These are phyloP conservation scores for Leccinum uliginosum DNA, from an alignment of 768 basidiomycete species.

Conservation along the genomic window DNA sequence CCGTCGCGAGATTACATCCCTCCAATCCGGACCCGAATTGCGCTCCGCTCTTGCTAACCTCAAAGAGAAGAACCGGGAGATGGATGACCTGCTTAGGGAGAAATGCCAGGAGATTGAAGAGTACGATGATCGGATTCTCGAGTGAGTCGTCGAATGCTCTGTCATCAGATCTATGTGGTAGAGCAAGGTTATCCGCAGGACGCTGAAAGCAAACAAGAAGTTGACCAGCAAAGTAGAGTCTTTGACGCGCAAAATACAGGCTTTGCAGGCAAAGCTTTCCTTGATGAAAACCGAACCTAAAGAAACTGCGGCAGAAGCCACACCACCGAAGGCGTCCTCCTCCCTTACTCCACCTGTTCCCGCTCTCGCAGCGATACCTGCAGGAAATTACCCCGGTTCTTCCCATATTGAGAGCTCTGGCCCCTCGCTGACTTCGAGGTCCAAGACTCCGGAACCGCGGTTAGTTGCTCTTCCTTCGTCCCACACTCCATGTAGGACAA, in stretches of 20 bases:
- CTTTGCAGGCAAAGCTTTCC: slow-evolving; percentile 61
- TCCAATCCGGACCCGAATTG: slow-evolving; percentile 53
- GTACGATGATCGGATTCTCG: slow-evolving; percentile 76
- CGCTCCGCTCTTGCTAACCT: slow-evolving; percentile 54
- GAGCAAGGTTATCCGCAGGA: slow-evolving; percentile 37
- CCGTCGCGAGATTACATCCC: slow-evolving; percentile 49
- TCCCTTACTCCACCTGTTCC: slow-evolving; percentile 10
- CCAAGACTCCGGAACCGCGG: slow-evolving; percentile 53
- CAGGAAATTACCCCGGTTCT: slow-evolving; percentile 3
- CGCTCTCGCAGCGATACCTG: slow-evolving; percentile 5
- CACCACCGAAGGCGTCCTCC: slow-evolving; percentile 6
- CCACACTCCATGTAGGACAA: slow-evolving; percentile 46
- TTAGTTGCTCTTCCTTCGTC: slow-evolving; percentile 26
- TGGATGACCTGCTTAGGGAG: slow-evolving; percentile 64
- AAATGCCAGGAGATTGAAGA: slow-evolving; percentile 81
- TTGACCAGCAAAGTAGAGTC: slow-evolving; percentile 64
- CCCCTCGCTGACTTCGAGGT: slow-evolving; percentile 38
- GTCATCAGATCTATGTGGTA: slow-evolving; percentile 2
- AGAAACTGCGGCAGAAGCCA: slow-evolving; percentile 8
- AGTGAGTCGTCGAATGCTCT: slow-evolving; percentile 39
- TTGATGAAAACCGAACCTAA: slow-evolving; percentile 43
- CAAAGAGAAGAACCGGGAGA: slow-evolving; percentile 66
- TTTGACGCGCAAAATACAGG: slow-evolving; percentile 68
- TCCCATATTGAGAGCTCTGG: slow-evolving; percentile 35
- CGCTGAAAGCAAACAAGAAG: slow-evolving; percentile 79